phyloP scores from a whole-genome alignment of 768 basidiomycete genomes.

The Lepiota venenata region DNA sequence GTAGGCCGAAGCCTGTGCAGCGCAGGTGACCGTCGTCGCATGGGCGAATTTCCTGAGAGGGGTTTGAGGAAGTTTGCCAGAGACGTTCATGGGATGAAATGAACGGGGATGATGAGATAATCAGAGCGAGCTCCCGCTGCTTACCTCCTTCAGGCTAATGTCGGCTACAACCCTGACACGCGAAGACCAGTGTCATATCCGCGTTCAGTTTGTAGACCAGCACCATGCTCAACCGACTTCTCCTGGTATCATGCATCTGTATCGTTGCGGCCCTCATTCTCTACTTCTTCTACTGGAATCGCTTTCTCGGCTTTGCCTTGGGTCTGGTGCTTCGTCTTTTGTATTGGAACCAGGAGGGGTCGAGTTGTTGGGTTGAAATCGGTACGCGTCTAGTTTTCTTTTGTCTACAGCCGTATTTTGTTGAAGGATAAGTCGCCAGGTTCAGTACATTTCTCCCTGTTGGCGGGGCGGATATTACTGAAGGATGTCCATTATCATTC shows the following conservation, averaged over 20 bases:
- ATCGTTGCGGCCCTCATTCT: conserved; percentile 55
- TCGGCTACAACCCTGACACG: background rate
- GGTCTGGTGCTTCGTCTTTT: conserved; percentile 62
- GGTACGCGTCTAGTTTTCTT: conserved; percentile 38
- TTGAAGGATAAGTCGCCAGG: conserved; percentile 39
- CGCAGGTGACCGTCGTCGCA: conserved; percentile 70
- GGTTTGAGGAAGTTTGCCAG: conserved; percentile 20
- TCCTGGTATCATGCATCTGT: conserved; percentile 63
- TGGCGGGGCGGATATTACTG: conserved; percentile 84
- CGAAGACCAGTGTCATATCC: background rate
- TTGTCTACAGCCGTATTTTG: background rate
- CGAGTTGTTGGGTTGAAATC: conserved; percentile 83
- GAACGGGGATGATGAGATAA: conserved; percentile 5
- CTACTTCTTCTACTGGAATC: conserved; percentile 92
- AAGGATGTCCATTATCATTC: conserved; percentile 90
- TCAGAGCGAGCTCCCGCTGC: background rate
- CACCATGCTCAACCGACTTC: conserved; percentile 52
- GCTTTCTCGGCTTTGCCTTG: conserved; percentile 69
- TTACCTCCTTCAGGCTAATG: background rate
- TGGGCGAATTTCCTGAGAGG: conserved; percentile 55
- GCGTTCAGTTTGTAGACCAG: background rate
- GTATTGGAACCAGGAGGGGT: conserved; percentile 75
- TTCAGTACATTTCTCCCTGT: conserved; percentile 86
- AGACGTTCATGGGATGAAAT: conserved; percentile 20
- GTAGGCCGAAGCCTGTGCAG: conserved; percentile 71